phyloP scores from a whole-genome alignment of 2,329 filamentous ascomycete species.

The Microthyrium microscopicum region DNA sequence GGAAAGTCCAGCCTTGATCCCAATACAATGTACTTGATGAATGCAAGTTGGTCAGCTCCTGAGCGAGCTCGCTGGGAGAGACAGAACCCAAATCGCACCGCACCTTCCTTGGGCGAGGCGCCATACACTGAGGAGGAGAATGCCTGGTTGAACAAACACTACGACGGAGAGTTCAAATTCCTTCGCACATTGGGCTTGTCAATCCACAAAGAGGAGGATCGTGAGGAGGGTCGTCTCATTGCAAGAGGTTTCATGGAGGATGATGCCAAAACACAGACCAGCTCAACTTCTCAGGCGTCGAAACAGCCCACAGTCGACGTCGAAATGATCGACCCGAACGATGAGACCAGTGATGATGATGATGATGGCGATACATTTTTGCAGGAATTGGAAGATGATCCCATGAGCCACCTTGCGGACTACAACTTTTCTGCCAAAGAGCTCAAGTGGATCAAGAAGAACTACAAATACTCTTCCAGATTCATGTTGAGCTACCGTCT shows the following conservation, averaged over 20 bases:
- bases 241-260: slow-evolving; percentile 15
- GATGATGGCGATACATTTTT: slow-evolving; percentile 5
- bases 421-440: slow-evolving; percentile 9
- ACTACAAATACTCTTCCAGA: slow-evolving; percentile 10
- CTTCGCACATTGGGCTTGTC: slow-evolving; percentile 16
- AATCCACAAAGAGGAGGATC: slow-evolving; percentile 23
- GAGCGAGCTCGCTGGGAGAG: neutral
- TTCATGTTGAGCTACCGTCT: slow-evolving; percentile 8
- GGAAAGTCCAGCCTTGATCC: neutral
- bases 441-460: slow-evolving; percentile 11
- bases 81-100: neutral
- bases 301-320: too few species aligned
- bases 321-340: too few species aligned
- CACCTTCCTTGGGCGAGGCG: neutral
- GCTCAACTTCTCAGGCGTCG: too few species aligned
- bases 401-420: slow-evolving; percentile 11
- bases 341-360: slow-evolving; percentile 9
- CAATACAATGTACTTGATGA: neutral
- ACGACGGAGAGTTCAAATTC: slow-evolving; percentile 19
- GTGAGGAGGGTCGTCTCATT: slow-evolving; percentile 19
- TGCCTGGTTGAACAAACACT: slow-evolving; percentile 21
- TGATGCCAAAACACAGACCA: neutral
- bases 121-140: slow-evolving; percentile 15
- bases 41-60: neutral
- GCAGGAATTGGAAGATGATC: slow-evolving; percentile 9